Base-by-base conservation (phyloP, 176 grass and related monocot species). In the Secale cereale region DNA sequence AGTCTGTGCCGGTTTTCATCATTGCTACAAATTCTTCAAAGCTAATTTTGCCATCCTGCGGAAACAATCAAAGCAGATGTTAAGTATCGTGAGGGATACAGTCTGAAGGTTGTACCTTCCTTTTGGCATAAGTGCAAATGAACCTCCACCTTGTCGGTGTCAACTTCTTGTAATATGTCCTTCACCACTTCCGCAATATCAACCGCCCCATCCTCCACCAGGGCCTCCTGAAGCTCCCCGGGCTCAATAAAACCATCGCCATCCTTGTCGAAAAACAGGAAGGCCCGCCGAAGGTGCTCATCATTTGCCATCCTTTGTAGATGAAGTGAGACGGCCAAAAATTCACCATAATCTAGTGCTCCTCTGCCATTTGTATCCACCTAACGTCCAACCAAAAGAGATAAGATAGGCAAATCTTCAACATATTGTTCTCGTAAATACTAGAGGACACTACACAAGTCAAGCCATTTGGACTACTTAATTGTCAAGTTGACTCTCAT, bases 1-100 rank as follows among this genome's bases (percentile, higher is more conserved):
- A 97, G 67, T 94, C 92, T 70, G 95, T 97, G 41, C 95, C 95
- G 0, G 90, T 91, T 43, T 94, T 97, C 95, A 97, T 97, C 95
- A 97, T 97, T 14, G 88, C 88, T 32, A 87, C 84, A 35, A 97
- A 97, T 78, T 97, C 95, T 50, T 92, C 88, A 0, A 92, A 97
- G 50, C 90, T 94, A 75, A 97, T 97, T 85, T 91, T 87, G 2
- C 95, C 95, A 91, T 97, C 95, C 92, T 94, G 71, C 76, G 74
- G 76, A 88, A 57, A 54, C 29, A 80, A 84, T 59, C 4, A 9
- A 85, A 35, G 66, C 2, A 22, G 9, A 41, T 36, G 9, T 10
- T 32, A n/a, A 30, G 57, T 75, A 27, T 63, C 20, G 25, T 1
- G 40, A 87, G 14, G 32, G 29, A 73, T 57, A 50, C 43, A n/a